Base-by-base conservation (phyloP, 768 basidiomycete genomes). In the Saitozyma sp. region DNA sequence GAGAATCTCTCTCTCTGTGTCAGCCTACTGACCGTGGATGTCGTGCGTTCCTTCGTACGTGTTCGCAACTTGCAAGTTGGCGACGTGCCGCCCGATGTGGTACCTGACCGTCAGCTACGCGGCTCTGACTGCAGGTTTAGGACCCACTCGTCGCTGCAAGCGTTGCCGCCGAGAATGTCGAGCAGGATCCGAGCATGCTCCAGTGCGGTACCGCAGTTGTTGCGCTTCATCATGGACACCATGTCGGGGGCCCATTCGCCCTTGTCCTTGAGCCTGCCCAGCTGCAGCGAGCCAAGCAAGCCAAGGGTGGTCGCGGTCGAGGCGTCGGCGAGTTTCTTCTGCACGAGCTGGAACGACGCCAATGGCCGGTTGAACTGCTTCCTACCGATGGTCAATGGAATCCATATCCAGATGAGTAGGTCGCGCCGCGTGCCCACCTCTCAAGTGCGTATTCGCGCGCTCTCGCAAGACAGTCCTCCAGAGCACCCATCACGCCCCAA, bases 241-340 rank as follows among this genome's bases (percentile, higher is more conserved):
- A 97, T 97, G 78, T 97, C 93, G 3, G 95, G 88, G 2, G 89
- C 86, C 82, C 82, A 83, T 81, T 83, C 59, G 40, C 77, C 88
- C 85, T 63, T 81, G 74, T 97, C 94, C 82, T 96, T 96, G 65
- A 97, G 82, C 39, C 92, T 84, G 2, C 94, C 94, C 20, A 82
- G 75, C 62, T 82, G 81, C 6, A 82, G 65, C 1, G 75, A 77
- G 9, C 76, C 78, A 1, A 79, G 63, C 9, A 80, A 81, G 7
- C 93, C 91, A 11, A 94, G 82, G 1, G 88, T 85, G 9, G 87
- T 85, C 73, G 96, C 92, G 1, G 88, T 90, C 66, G 92, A 89
- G 11, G 95, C 93, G 67, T 97, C 93, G 3, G 89, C 92, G 14
- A 98, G 84, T 80, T 98, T 98, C 86, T 95, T 95, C 79, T 97